Percentiles rank a stretch among this genome's conserved stretches.
Conservation (phyloP, 495 filamentous ascomycete species). For the Aspergillus leporis region DNA sequence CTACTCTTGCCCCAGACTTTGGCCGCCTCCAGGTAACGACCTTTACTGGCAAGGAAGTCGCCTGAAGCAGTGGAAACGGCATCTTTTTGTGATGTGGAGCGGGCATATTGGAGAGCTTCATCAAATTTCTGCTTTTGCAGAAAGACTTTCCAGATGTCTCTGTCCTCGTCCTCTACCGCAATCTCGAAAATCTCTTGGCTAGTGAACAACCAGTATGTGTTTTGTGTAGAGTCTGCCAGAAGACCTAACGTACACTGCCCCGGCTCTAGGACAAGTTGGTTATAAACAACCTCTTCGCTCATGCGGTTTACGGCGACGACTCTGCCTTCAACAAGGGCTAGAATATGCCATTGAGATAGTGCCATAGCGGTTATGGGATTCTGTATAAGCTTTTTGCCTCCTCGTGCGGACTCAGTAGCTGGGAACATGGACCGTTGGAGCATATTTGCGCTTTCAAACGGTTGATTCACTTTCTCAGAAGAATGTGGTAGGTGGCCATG, state of each 20-base stretch:
- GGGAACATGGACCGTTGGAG: conserved; percentile 71
- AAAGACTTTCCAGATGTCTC: conserved; percentile 94
- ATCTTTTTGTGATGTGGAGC: conserved; percentile 72
- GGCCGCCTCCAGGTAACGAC: conserved; percentile 81
- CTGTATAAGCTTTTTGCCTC: conserved; percentile 62
- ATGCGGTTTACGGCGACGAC: conserved; percentile 83
- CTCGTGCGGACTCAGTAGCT: conserved; percentile 59
- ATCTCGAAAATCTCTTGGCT: conserved; percentile 88
- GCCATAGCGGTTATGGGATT: conserved; percentile 78
- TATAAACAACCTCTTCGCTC: conserved; percentile 79
- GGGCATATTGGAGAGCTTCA: conserved; percentile 79
- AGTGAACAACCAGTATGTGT: conserved; percentile 96
- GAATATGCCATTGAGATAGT: conserved; percentile 88
- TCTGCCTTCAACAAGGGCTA: conserved; percentile 79
- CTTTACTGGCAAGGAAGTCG: conserved; percentile 79
- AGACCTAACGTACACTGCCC: conserved; percentile 78
- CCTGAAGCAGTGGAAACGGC: conserved; percentile 86
- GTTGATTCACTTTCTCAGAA: conserved; percentile 48
- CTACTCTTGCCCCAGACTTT: conserved; percentile 90
- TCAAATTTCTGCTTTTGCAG: conserved; percentile 83
- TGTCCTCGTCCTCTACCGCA: conserved; percentile 81
- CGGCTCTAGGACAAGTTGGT: conserved; percentile 81
- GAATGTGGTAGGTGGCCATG: conserved; percentile 68
- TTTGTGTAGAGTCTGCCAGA: conserved; percentile 84
- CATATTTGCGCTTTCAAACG: conserved; percentile 72